These are phyloP conservation scores for Penicillium ucsense DNA, from an alignment of 495 filamentous ascomycete species.

Conservation along the genomic window DNA sequence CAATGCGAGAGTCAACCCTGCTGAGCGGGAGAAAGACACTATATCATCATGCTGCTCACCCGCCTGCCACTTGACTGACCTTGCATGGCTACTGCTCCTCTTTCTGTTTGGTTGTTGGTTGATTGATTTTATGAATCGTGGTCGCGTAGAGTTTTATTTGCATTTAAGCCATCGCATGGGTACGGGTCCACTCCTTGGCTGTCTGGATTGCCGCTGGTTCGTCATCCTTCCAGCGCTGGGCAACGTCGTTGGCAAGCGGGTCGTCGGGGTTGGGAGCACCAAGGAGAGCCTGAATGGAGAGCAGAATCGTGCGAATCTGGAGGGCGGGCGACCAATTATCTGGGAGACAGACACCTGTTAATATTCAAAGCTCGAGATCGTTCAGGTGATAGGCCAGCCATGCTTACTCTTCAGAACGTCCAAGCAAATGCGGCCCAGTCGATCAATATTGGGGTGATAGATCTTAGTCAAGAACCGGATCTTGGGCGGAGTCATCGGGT, in stretches of 20 bases:
- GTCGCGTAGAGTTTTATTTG: conserved; percentile 24
- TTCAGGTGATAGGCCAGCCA: too few species aligned
- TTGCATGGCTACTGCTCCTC: background rate
- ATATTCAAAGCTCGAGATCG: too few species aligned
- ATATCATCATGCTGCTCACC: too few species aligned
- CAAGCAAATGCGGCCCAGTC: conserved; percentile 90
- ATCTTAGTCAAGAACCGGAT: conserved; percentile 98
- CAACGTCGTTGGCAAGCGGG: conserved; percentile 91
- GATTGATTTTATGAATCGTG: conserved; percentile 15
- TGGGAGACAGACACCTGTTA: conserved; percentile 16
- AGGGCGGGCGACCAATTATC: conserved; percentile 98
- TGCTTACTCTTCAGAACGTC: conserved; percentile 89
- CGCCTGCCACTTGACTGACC: too few species aligned
- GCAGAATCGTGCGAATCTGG: conserved; percentile 93
- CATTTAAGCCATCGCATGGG: conserved; percentile 54
- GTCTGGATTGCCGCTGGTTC: conserved; percentile 84
- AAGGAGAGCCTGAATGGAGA: conserved; percentile 93
- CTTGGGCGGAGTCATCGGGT: conserved; percentile 97
- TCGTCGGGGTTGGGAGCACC: conserved; percentile 97
- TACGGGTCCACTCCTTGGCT: conserved; percentile 78
- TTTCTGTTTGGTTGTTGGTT: background rate
- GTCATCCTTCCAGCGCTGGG: conserved; percentile 96
- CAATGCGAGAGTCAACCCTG: too few species aligned
- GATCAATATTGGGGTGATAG: conserved; percentile 98
- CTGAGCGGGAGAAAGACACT: too few species aligned